Evolutionary conservation across 2,329 filamentous ascomycete species (phyloP).

Genomic region (Ophiocordyceps camponoti-leonardi): DNA sequence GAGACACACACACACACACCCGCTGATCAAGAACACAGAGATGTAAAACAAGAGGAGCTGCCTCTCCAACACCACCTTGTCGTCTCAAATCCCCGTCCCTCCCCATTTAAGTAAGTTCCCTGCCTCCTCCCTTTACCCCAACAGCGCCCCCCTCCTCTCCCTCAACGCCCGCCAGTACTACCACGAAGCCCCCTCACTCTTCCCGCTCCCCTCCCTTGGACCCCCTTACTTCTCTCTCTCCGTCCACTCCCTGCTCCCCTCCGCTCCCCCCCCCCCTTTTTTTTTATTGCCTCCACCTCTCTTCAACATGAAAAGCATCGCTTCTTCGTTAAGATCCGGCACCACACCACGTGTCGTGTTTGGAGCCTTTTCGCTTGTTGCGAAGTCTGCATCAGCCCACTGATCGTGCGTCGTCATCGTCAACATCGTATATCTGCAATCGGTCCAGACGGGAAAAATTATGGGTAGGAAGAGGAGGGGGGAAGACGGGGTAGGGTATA

Average conservation of each 20-base stretch:
- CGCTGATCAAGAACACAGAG: too few species aligned
- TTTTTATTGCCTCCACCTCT: not conserved
- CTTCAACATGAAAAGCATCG: not conserved
- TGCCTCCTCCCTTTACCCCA: not conserved
- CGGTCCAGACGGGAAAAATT: conserved; percentile 19
- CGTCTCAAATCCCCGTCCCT: not conserved
- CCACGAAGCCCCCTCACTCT: too few species aligned
- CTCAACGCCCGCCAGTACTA: not conserved
- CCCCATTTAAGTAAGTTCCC: not conserved
- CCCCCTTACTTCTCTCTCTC: not conserved
- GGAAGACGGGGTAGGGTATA: conserved; percentile 5
- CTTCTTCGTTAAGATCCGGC: not conserved
- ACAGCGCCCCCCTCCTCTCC: not conserved
- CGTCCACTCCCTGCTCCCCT: too few species aligned
- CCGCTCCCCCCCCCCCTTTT: not conserved
- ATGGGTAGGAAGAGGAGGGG: conserved; percentile 5
- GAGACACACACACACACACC: too few species aligned
- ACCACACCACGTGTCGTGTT: not conserved
- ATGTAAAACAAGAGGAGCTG: not conserved
- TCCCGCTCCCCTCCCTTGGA: too few species aligned
- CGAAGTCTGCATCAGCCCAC: not conserved
- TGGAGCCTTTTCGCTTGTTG: not conserved
- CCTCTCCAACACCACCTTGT: not conserved
- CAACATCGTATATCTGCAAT: conserved; percentile 14
- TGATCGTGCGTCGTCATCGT: conserved; percentile 10